Evolutionary conservation across 331 rosid species (phyloP), one percentile per base, ranked within the genome.

Genomic region (Acacia concinna): DNA sequence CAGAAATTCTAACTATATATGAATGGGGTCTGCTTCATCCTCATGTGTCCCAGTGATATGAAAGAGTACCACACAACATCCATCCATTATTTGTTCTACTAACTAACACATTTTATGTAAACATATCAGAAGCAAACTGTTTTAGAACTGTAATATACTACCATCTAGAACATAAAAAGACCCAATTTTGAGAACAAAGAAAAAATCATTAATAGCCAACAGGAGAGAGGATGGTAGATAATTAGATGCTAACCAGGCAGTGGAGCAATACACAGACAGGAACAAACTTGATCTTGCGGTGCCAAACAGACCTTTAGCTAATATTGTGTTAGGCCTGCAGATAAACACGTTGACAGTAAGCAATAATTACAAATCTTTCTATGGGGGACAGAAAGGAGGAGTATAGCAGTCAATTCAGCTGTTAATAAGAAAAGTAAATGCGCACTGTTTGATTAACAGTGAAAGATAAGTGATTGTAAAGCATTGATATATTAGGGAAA

Each of bases 281-380:
- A 91, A 91, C 84, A 91, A 81, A 86, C 96, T 91, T 76, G 96
- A 91, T 84, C 93, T 84, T 37, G 93, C 89, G 34, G 96, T 91
- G 70, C 91, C 96, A 44, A 86, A 66, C 80, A 91, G 84, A 82
- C 91, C 95, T 79, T 92, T 96, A 35, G 88, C 88, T 54, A 96
- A 80, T 83, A 96, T 87, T 57, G 88, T 81, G 78, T 38, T 63
- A 17, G 96, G 91, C 86, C 99, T 96, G 93, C 90, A 88, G 28
- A 64, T 63, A 84, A 73, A 78, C 15, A 80, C 32, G 75, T 66
- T 63, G 57, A 76, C 38, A 59, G 81, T 32, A 9, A 46, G 68
- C 59, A 59, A 70, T 79, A 77, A 44, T 74, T 46, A 15, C n/a
- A n/a, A n/a, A 43, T 30, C 30, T 34, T 44, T 43, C 56, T 41